Evolutionary conservation across 23 red algal species (phyloP).

Genomic region (Gracilaria gracilis): DNA sequence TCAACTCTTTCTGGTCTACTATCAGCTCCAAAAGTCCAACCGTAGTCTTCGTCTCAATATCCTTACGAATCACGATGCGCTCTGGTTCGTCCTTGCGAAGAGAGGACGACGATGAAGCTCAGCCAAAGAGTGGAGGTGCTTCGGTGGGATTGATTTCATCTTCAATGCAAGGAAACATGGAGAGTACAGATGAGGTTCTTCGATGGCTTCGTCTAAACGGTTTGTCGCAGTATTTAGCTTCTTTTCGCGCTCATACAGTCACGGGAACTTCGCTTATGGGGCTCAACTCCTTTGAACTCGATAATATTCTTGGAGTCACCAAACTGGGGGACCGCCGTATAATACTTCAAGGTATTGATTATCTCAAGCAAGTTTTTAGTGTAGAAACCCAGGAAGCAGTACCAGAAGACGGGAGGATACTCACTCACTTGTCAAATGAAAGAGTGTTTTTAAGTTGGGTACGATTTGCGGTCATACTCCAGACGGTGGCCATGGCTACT

Average conservation of each 20-base stretch:
- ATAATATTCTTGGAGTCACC: conserved; percentile 48
- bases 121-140: not conserved
- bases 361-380: conserved; percentile 25
- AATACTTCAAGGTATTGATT: conserved; percentile 56
- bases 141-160: not conserved
- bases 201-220: conserved; percentile 40
- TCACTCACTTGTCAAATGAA: conserved; percentile 77
- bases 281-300: conserved; percentile 55
- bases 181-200: conserved; percentile 22
- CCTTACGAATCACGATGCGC: not conserved
- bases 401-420: conserved; percentile 74
- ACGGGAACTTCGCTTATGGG: conserved; percentile 46
- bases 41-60: too few species aligned
- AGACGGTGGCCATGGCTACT: conserved; percentile 53
- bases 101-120: not conserved
- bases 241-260: conserved; percentile 66
- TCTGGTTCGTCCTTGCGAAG: not conserved
- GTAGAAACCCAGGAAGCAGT: conserved; percentile 1
- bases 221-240: conserved; percentile 35
- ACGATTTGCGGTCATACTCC: conserved; percentile 45
- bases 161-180: conserved; percentile 15
- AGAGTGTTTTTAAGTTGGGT: conserved; percentile 60
- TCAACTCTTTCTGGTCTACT: too few species aligned
- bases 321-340: conserved; percentile 57
- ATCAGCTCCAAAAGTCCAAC: too few species aligned